phyloP scores from a whole-genome alignment of 2,329 filamentous ascomycete genomes.

The Raffaelea deltoideospora region DNA sequence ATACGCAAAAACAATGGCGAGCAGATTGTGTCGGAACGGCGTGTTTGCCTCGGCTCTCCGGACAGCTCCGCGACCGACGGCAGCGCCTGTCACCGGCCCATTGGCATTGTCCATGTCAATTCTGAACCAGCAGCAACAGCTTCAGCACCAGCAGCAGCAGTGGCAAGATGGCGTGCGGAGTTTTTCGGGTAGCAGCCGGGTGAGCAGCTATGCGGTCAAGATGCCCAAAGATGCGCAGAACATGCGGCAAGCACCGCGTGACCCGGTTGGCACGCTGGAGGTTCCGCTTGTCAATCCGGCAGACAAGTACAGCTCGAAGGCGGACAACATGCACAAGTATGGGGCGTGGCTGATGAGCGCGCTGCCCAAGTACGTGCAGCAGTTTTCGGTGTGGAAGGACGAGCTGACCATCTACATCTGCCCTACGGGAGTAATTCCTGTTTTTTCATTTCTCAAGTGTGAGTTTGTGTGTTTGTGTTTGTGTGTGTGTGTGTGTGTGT shows the following conservation, averaged over 20 bases:
- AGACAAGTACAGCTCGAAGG: conserved; percentile 82
- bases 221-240: conserved; percentile 49
- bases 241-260: conserved; percentile 48
- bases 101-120: too few relatives aligned
- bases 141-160: conserved; percentile 5
- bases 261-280: conserved; percentile 48
- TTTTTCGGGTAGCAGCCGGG: conserved; percentile 32
- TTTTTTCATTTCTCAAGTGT: conserved; percentile 87
- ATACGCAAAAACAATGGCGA: conserved; percentile 42
- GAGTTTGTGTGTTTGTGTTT: conserved; percentile 4
- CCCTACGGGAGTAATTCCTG: conserved; percentile 74
- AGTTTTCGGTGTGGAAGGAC: conserved; percentile 99
- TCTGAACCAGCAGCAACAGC: not conserved
- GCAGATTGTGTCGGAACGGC: conserved; percentile 41
- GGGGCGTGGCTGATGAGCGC: conserved; percentile 94
- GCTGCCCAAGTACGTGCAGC: conserved; percentile 94
- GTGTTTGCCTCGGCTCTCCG: conserved; percentile 40
- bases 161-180: conserved; percentile 21
- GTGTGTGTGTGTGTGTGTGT: not conserved
- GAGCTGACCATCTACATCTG: conserved; percentile 90
- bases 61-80: conserved; percentile 27
- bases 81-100: too few relatives aligned
- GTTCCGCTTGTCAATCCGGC: conserved; percentile 75
- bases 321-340: conserved; percentile 81
- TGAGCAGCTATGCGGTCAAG: conserved; percentile 32